Conservation (phyloP, 164 flowering plant genomes). For the Malania oleifera region DNA sequence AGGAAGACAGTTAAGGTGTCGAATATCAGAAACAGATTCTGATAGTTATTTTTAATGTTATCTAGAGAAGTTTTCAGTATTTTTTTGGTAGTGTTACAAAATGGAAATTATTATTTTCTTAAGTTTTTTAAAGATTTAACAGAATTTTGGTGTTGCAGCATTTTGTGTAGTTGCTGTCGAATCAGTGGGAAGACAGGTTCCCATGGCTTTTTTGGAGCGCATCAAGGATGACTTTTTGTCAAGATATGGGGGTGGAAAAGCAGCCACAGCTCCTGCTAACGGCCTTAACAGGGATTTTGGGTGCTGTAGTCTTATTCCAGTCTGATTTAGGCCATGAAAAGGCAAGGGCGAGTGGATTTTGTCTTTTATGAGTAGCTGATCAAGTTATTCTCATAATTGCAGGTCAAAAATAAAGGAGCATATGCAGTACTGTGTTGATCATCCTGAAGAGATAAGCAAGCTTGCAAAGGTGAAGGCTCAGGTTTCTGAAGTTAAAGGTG, state of each 20-base stretch:
- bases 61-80: background rate
- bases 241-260: slow-evolving; percentile 35
- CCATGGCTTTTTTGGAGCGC: slow-evolving; percentile 34
- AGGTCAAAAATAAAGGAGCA: slow-evolving; percentile 37
- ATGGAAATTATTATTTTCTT: background rate
- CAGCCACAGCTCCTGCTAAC: slow-evolving; percentile 33
- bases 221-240: slow-evolving; percentile 31
- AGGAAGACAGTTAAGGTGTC: too few species aligned
- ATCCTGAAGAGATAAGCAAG: slow-evolving; percentile 42
- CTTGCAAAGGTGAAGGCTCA: slow-evolving; percentile 41
- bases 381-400: background rate
- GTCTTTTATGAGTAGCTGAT: background rate
- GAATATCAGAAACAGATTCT: too few species aligned
- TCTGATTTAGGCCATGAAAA: background rate
- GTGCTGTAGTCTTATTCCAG: slow-evolving; percentile 14
- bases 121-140: background rate
- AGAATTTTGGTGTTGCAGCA: slow-evolving; percentile 19
- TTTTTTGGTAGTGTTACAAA: background rate
- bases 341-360: background rate
- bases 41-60: too few species aligned
- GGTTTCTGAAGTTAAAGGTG: slow-evolving; percentile 43
- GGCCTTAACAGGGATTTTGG: slow-evolving; percentile 39
- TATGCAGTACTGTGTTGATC: slow-evolving; percentile 40
- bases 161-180: slow-evolving; percentile 33
- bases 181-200: slow-evolving; percentile 29